Evolutionary conservation across 2,329 filamentous ascomycete species (phyloP), one percentile per base, ranked within the genome.

Genomic region (Triangularia setosa): DNA sequence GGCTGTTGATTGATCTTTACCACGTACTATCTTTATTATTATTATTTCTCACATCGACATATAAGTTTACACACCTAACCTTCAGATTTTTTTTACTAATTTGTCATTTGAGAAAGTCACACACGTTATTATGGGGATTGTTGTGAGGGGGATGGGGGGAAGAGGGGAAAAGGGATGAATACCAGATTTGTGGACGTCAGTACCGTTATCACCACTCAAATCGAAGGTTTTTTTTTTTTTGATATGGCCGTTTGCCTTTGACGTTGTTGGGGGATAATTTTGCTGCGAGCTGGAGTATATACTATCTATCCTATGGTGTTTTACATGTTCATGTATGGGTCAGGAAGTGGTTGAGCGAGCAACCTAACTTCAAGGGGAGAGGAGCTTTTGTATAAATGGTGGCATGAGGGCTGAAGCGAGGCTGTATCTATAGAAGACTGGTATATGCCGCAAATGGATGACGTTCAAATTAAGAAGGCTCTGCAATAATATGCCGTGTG

Each of bases 1-100:
- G 48, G 61, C 57, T 61, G 60, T 53, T 60, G 65, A 63, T 62
- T 60, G 16, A 30, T 53, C n/a, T n/a, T 27, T 30, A 27, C 27
- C 16, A 52, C 6, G 40, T 44, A 59, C 24, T 25, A 44, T 60
- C 35, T 25, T 48, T 27, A 48, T 60, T 25, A 53, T 53, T 5
- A 28, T 53, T 55, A 27, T 55, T 55, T 21, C 40, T 27, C 52
- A 28, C 14, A 11, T 28, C 52, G 25, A 55, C 52, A 55, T 28
- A 55, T 55, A 55, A 55, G 23, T 55, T 28, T 55, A 25, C 25
- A 55, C 27, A 55, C 52, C 52, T 55, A 55, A 55, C 52, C 52
- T 55, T 55, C 52, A 25, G 23, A 55, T 40, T n/a, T 44, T 44
- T 44, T 48, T 48, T 23, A 48, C 40, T 48, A 21, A 21, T 48